A percentile compares a stretch with the other conserved stretches of the same genome.
phyloP scores from a whole-genome alignment of 805 yeast genomes.

The Candida maltosa region DNA sequence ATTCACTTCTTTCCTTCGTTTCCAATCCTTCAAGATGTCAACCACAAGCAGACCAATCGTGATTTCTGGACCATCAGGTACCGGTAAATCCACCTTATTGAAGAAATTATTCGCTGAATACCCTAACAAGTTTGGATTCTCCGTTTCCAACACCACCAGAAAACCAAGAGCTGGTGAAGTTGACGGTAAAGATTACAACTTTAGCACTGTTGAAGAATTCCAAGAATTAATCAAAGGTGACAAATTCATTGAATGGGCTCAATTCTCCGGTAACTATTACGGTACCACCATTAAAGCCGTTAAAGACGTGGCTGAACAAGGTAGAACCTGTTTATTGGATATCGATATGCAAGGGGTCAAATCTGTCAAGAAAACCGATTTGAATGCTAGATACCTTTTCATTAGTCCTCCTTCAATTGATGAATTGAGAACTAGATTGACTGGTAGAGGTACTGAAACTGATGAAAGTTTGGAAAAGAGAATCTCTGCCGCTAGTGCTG shows the following conservation, averaged over 20 bases:
- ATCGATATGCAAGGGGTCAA: slow-evolving; percentile 99
- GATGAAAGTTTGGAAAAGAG: slow-evolving; percentile 81
- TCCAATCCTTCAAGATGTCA: not conserved
- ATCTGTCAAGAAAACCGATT: slow-evolving; percentile 76
- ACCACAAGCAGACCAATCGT: slow-evolving; percentile 71
- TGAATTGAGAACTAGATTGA: slow-evolving; percentile 68
- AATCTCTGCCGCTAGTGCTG: slow-evolving; percentile 81
- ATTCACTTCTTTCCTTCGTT: too few relatives aligned
- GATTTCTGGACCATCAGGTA: slow-evolving; percentile 93
- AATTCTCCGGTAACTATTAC: slow-evolving; percentile 95
- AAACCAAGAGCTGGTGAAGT: slow-evolving; percentile 88
- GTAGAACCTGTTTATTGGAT: slow-evolving; percentile 85
- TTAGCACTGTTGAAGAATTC: slow-evolving; percentile 76
- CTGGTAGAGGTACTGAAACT: slow-evolving; percentile 93
- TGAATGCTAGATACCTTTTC: slow-evolving; percentile 83
- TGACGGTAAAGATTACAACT: slow-evolving; percentile 87
- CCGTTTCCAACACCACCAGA: slow-evolving; percentile 92
- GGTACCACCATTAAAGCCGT: slow-evolving; percentile 92
- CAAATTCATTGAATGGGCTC: slow-evolving; percentile 95
- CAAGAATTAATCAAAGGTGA: slow-evolving; percentile 67
- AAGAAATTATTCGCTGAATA: slow-evolving; percentile 86
- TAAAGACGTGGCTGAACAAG: slow-evolving; percentile 59
- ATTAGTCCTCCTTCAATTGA: slow-evolving; percentile 92
- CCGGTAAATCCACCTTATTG: slow-evolving; percentile 93
- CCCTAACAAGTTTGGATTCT: slow-evolving; percentile 89